These are phyloP conservation scores for Capronia coronata DNA, from an alignment of 2,329 filamentous ascomycete species.

Conservation along the genomic window DNA sequence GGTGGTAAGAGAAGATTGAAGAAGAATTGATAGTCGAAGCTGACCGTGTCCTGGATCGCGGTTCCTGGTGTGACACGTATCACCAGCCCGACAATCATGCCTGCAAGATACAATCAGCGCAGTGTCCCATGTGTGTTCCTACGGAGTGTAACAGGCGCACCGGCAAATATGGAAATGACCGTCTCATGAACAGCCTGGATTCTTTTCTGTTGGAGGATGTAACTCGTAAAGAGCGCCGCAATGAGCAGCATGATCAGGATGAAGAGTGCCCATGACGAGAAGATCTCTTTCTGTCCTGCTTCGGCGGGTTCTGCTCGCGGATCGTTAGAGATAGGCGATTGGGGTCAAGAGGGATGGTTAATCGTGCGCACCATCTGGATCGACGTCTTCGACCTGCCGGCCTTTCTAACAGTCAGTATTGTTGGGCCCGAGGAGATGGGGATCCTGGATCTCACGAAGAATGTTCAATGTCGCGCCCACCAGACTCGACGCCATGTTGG, in stretches of 20 bases:
- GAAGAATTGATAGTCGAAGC: constrained; percentile 98
- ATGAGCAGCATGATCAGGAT: constrained; percentile 94
- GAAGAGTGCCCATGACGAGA: constrained; percentile 93
- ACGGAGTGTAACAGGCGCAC: constrained; percentile 42
- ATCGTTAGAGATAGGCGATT: constrained; percentile 4
- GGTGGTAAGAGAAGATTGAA: constrained; percentile 98
- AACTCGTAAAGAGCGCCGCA: constrained; percentile 90
- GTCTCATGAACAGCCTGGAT: constrained; percentile 98
- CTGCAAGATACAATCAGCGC: constrained; percentile 41
- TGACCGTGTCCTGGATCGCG: constrained; percentile 82
- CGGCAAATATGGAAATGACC: constrained; percentile 94
- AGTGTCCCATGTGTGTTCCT: background rate
- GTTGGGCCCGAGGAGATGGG: background rate
- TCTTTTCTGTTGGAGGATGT: constrained; percentile 91
- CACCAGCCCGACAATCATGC: constrained; percentile 89
- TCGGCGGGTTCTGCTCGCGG: constrained; percentile 56
- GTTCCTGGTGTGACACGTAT: constrained; percentile 74
- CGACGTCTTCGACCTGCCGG: constrained; percentile 23
- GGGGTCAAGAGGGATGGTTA: background rate
- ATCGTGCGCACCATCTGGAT: constrained; percentile 21
- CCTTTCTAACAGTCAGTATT: constrained; percentile 13
- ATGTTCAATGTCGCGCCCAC: constrained; percentile 23
- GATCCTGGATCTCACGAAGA: constrained; percentile 15
- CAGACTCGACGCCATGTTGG: constrained; percentile 23
- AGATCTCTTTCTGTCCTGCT: constrained; percentile 85